Evolutionary conservation across 73 alveolate species (phyloP).

Genomic region (Breviolum minutum): DNA sequence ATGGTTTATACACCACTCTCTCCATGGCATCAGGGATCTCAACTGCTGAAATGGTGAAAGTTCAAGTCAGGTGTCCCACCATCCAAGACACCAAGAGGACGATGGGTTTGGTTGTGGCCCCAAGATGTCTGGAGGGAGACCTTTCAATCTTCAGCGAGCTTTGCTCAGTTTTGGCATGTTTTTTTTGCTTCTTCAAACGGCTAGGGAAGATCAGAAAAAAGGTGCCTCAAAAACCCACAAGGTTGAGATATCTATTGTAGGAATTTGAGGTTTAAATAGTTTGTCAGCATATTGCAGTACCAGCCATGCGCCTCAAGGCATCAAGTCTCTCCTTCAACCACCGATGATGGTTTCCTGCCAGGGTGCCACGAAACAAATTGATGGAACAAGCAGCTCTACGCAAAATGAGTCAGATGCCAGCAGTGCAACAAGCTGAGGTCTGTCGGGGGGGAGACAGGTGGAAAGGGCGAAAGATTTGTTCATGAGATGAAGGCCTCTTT

Average conservation of each 20-base stretch:
- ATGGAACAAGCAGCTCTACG: conserved; percentile 30
- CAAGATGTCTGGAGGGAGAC: background rate
- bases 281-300: too few species aligned
- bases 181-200: too few species aligned
- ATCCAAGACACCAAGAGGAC: conserved; percentile 29
- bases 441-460: background rate
- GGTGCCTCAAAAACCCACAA: too few species aligned
- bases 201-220: too few species aligned
- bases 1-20: too few species aligned
- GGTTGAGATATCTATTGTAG: too few species aligned
- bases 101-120: conserved; percentile 31
- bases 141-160: too few species aligned
- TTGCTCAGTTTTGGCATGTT: too few species aligned
- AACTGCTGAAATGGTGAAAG: background rate
- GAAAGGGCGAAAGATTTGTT: background rate
- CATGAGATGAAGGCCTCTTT: background rate
- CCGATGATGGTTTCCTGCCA: background rate
- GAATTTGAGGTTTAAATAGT: too few species aligned
- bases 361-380: conserved; percentile 40
- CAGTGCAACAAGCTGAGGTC: background rate
- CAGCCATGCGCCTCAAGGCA: too few species aligned
- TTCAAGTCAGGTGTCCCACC: conserved; percentile 15
- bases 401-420: background rate
- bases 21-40: background rate
- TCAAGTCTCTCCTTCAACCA: too few species aligned